These are phyloP conservation scores for Paramecium pentaurelia DNA, from an alignment of 73 alveolate genomes.

Conservation along the genomic window DNA sequence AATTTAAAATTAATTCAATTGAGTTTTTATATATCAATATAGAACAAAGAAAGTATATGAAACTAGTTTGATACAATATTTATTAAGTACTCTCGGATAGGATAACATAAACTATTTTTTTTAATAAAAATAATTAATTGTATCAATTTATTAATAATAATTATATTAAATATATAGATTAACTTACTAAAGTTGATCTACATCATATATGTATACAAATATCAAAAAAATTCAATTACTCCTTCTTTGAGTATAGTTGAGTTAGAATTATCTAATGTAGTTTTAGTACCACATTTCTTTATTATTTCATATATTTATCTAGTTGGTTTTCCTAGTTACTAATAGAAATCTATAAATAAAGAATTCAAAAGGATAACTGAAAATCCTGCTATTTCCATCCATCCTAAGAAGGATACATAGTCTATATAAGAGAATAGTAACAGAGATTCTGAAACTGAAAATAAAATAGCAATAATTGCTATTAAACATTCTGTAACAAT, in stretches of 20 bases:
- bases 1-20: no score
- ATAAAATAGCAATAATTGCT: neutral
- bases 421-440: neutral
- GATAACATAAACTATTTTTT: no score
- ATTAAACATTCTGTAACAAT: neutral
- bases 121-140: no score
- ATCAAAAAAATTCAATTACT: neutral
- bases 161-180: neutral
- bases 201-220: neutral
- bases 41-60: no score
- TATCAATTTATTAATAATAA: no score
- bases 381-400: neutral
- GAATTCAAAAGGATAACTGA: neutral
- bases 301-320: neutral
- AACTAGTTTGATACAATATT: no score
- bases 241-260: neutral
- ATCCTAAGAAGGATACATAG: neutral
- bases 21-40: no score
- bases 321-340: neutral
- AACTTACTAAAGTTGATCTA: neutral
- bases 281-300: neutral
- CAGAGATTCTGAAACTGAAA: neutral
- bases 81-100: no score
- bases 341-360: neutral
- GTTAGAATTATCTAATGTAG: neutral